phyloP scores from a whole-genome alignment of 2,329 filamentous ascomycete species.

The Nemania sp. region DNA sequence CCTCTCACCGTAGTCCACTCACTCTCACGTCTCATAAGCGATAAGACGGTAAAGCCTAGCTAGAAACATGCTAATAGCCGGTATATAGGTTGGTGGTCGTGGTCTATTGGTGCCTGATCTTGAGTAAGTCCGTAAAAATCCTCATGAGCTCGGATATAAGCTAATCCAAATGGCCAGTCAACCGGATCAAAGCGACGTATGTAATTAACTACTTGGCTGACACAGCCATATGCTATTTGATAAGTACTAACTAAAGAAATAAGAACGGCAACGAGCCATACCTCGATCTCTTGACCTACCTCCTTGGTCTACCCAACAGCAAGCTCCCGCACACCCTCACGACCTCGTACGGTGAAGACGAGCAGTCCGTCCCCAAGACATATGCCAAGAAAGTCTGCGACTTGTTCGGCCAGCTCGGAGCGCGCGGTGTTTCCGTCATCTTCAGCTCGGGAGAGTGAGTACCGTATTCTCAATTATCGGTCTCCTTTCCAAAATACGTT shows the following conservation, averaged over 20 bases:
- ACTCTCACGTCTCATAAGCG: background rate
- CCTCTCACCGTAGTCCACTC: background rate
- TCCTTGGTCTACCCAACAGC: constrained; percentile 29
- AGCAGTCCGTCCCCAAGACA: constrained; percentile 33
- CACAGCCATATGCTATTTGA: too few species aligned
- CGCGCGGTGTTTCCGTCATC: constrained; percentile 35
- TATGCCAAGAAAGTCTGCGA: constrained; percentile 36
- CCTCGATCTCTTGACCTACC: constrained; percentile 36
- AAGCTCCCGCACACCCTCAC: constrained; percentile 35
- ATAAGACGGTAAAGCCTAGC: too few species aligned
- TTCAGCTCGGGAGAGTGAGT: constrained; percentile 38
- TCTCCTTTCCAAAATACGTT: background rate
- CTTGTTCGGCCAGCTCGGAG: constrained; percentile 35
- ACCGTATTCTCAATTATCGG: background rate
- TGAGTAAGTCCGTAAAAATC: constrained; percentile 36
- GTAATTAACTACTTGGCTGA: background rate
- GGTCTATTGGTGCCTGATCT: constrained; percentile 55
- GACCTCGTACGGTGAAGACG: constrained; percentile 34
- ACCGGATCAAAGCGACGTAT: constrained; percentile 28
- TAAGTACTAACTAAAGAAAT: constrained; percentile 22
- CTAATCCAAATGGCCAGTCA: constrained; percentile 23
- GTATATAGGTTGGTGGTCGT: constrained; percentile 57
- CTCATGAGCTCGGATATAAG: constrained; percentile 2
- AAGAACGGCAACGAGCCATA: constrained; percentile 44
- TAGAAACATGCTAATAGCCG: background rate